Base-by-base conservation (phyloP, 1,139 yeast species). In the Candida sp. region DNA sequence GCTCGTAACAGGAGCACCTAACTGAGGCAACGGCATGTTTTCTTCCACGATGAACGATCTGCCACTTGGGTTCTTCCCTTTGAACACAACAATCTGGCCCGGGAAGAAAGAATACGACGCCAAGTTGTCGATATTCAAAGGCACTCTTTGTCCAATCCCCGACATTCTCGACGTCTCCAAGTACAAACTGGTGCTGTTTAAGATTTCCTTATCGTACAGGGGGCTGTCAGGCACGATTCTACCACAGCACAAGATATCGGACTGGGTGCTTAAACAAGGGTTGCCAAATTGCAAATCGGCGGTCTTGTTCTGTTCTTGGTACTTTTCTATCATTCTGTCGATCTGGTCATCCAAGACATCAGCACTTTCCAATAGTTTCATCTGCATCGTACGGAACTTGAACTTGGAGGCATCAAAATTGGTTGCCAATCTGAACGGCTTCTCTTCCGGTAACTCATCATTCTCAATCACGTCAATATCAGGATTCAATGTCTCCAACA, bases 291-390 rank as follows among this genome's bases (percentile, higher is more conserved):
- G 85, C 3, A 63, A 48, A 5, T 77, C 73, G 3, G 72, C 68
- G 1, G 72, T 60, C 11, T 81, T 59, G 12, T 78, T 73, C 54
- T 80, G 72, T 1, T 78, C 74, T 57, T 77, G 79, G 26, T 85
- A 68, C n/a, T 82, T 63, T 49, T 80, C 81, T 5, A 86, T 78
- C 58, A 86, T 75, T 2, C 75, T 65, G 61, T 90, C 96, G 46
- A 94, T 89, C 65, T 91, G 97, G 52, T 92, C 96, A 69, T 96
- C 98, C 37, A 94, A 73, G 34, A 88, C 88, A 68, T 91, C 97
- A 2, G 97, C 94, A 46, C 89, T 83, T 61, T 92, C 98, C 32
- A 90, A 77, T 30, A 93, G 69, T 63, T 90, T 91, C 78, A 90
- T 94, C 54, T 96, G 83, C 97, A 93, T 91, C 11, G 97, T 90